Conservation (phyloP, 257 asterid species). For the Catharanthus roseus region DNA sequence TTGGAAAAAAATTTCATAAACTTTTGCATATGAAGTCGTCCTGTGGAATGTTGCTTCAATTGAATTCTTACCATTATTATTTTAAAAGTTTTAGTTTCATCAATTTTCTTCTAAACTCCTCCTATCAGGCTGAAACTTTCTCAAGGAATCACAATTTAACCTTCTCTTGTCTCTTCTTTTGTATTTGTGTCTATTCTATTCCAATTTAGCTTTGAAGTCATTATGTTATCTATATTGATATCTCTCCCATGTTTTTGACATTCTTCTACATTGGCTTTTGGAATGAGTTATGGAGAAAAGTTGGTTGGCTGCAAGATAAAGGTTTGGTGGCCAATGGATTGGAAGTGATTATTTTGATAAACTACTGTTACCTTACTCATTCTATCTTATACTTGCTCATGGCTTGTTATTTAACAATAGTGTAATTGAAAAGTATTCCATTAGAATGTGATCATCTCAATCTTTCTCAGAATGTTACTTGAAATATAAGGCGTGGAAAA, state of each 20-base stretch:
- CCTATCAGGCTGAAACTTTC: not conserved
- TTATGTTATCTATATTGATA: not conserved
- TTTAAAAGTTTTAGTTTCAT: not conserved
- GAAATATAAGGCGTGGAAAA: not conserved
- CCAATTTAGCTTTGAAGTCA: not conserved
- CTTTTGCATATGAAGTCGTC: not conserved
- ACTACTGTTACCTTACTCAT: not conserved
- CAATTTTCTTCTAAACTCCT: not conserved
- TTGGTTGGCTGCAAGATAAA: slow-evolving; percentile 6
- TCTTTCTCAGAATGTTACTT: not conserved
- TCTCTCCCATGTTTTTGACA: not conserved
- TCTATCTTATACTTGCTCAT: not conserved
- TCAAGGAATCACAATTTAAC: not conserved
- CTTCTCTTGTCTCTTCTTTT: not conserved
- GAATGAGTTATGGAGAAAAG: not conserved
- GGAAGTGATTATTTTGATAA: not conserved
- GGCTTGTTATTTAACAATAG: not conserved
- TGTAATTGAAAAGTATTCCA: not conserved
- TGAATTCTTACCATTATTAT: not conserved
- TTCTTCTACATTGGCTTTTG: not conserved
- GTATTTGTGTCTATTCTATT: not conserved
- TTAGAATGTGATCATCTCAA: not conserved
- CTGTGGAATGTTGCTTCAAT: not conserved
- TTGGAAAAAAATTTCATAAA: too few species aligned
- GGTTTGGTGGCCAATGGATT: slow-evolving; percentile 3